A percentile compares a stretch with the other conserved stretches of the same genome.
Conservation (phyloP, 805 yeast genomes). For the Starmerella bombi region DNA sequence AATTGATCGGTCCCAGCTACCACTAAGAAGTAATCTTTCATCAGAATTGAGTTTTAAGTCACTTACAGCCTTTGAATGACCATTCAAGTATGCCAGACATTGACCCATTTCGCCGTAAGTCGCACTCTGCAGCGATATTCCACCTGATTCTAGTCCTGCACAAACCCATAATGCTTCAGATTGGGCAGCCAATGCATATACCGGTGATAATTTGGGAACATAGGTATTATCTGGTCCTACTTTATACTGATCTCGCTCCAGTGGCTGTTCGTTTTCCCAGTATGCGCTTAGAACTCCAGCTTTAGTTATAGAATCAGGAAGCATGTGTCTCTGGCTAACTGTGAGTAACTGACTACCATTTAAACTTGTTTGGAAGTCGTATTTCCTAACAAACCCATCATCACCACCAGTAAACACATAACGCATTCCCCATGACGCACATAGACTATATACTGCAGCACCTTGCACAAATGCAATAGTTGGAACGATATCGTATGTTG, state of each 20-base stretch:
- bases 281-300: slow-evolving; percentile 74
- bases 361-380: slow-evolving; percentile 71
- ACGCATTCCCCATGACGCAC: slow-evolving; percentile 65
- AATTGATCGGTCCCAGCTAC: slow-evolving; percentile 79
- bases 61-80: slow-evolving; percentile 65
- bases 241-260: slow-evolving; percentile 34
- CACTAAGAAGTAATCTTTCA: slow-evolving; percentile 59
- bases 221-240: slow-evolving; percentile 27
- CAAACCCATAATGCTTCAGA: slow-evolving; percentile 71
- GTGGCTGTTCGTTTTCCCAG: slow-evolving; percentile 95
- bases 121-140: slow-evolving; percentile 71
- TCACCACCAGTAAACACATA: slow-evolving; percentile 92
- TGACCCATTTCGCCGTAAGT: slow-evolving; percentile 64
- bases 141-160: slow-evolving; percentile 68
- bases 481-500: slow-evolving; percentile 55
- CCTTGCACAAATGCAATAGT: slow-evolving; percentile 79
- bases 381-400: slow-evolving; percentile 85
- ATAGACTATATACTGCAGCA: slow-evolving; percentile 61
- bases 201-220: slow-evolving; percentile 53
- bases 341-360: slow-evolving; percentile 81
- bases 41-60: slow-evolving; percentile 47
- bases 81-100: slow-evolving; percentile 59
- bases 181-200: slow-evolving; percentile 74
- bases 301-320: slow-evolving; percentile 71
- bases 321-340: slow-evolving; percentile 77